Evolutionary conservation across 1,284 basidiomycete species (phyloP), one percentile per base, ranked within the genome.

Genomic region (Malassezia japonica): DNA sequence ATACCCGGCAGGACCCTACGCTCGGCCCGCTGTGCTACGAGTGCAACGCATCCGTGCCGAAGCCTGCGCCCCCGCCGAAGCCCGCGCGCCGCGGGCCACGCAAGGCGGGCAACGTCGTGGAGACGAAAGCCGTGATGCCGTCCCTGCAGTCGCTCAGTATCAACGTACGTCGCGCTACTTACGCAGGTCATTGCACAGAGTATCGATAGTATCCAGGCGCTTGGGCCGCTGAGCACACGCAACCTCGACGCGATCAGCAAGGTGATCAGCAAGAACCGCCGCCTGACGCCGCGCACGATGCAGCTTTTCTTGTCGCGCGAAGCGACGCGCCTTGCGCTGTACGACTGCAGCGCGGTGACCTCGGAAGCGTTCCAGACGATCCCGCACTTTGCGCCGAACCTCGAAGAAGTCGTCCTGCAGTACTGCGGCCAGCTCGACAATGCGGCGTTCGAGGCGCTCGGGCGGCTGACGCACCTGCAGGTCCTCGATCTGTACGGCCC

Each of bases 201-300:
- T 67, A 94, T 96, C 50, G 81, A 91, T 54, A 84, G 91, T 57
- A 83, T 95, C 13, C 90, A 95, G 57, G 83, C 85, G 0, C 77
- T 96, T 5, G 89, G 90, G 0, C 83, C 89, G 62, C 85, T 95
- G 48, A 87, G 88, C 1, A 66, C 79, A 1, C 46, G 53, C 37
- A 70, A 65, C 52, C 47, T 60, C 42, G 67, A 71, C n/a, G 57
- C 57, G 3, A 59, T 70, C 57, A 64, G 65, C 55, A 64, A 62
- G 45, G 55, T 57, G 24, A 79, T 98, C 32, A 84, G 85, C 33
- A 87, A 86, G 73, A 88, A 85, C 64, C 79, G 92, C 29, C 81
- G 83, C 56, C 76, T 98, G 83, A 89, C 54, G 29, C 37, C 58
- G 84, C 85, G 55, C 86, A 85, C 4, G 44, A 83, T 82, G 0